Conservation (phyloP, 805 yeast species). For the Saitoella complicata region DNA sequence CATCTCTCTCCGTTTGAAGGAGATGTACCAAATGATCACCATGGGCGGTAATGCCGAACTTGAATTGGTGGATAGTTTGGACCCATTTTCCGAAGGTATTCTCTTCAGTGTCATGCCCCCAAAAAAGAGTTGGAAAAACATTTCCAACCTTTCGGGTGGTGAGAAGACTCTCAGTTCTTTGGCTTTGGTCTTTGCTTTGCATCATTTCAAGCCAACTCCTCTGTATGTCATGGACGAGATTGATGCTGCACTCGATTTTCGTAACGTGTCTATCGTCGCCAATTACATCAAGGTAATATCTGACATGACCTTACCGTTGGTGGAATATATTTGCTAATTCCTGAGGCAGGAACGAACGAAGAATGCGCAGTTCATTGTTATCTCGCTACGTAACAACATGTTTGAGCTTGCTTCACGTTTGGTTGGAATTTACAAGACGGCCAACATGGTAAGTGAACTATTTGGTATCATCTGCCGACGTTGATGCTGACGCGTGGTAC, state of each 20-base stretch:
- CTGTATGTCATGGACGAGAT: conserved; percentile 97
- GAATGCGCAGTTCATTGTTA: conserved; percentile 92
- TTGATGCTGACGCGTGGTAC: too few relatives aligned
- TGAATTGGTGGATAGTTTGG: conserved; percentile 85
- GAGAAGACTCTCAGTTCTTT: conserved; percentile 90
- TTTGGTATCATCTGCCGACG: background rate
- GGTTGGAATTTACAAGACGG: conserved; percentile 88
- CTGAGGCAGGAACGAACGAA: conserved; percentile 53
- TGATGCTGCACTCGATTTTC: conserved; percentile 94
- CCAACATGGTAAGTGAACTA: conserved; percentile 38
- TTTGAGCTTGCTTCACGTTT: conserved; percentile 88
- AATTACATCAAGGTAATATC: conserved; percentile 54
- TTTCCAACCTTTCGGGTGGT: conserved; percentile 90
- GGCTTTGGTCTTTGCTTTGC: conserved; percentile 91
- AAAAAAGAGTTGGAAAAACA: conserved; percentile 92
- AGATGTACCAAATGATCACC: conserved; percentile 96
- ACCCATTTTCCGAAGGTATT: conserved; percentile 97
- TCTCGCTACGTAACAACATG: conserved; percentile 92
- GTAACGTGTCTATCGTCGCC: conserved; percentile 95
- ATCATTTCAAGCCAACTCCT: conserved; percentile 92
- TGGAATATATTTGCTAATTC: too few relatives aligned
- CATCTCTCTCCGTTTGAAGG: conserved; percentile 77
- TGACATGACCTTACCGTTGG: too few relatives aligned
- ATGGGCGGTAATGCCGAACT: conserved; percentile 99
- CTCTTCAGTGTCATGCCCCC: conserved; percentile 98